These are phyloP conservation scores for Stemphylium vesicarium DNA, from an alignment of 2,329 filamentous ascomycete species.

Conservation along the genomic window DNA sequence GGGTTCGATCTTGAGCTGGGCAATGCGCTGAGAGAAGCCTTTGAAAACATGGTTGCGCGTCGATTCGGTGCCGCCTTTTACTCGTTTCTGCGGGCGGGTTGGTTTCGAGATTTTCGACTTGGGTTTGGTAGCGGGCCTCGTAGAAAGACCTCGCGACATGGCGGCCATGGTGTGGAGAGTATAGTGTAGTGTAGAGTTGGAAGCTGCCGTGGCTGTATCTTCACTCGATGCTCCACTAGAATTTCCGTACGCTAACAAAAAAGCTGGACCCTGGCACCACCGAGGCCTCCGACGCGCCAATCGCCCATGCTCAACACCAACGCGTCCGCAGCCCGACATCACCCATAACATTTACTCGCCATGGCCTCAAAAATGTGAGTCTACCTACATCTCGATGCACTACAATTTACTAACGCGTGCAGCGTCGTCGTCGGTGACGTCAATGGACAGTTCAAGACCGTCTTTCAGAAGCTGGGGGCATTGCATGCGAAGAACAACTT, in stretches of 20 bases:
- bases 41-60: constrained; percentile 89
- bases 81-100: constrained; percentile 64
- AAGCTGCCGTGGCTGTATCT: constrained; percentile 8
- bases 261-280: constrained; percentile 28
- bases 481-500: constrained; percentile 90
- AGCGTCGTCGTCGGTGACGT: constrained; percentile 84
- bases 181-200: constrained; percentile 7
- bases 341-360: neutral
- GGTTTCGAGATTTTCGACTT: constrained; percentile 24
- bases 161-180: constrained; percentile 48
- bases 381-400: neutral
- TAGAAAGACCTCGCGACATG: constrained; percentile 48
- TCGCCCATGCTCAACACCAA: constrained; percentile 22
- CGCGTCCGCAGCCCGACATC: constrained; percentile 10
- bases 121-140: constrained; percentile 17
- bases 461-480: constrained; percentile 79
- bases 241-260: constrained; percentile 33
- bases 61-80: constrained; percentile 73
- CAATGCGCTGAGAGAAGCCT: constrained; percentile 87
- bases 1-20: constrained; percentile 91
- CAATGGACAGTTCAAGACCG: constrained; percentile 76
- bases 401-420: constrained; percentile 14
- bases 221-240: constrained; percentile 34
- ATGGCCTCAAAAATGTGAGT: constrained; percentile 65
- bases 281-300: constrained; percentile 19